A percentile compares a stretch with the other conserved stretches of the same genome.
Evolutionary conservation across 2,329 filamentous ascomycete genomes (phyloP).

Genomic region (Talaromyces marneffei): DNA sequence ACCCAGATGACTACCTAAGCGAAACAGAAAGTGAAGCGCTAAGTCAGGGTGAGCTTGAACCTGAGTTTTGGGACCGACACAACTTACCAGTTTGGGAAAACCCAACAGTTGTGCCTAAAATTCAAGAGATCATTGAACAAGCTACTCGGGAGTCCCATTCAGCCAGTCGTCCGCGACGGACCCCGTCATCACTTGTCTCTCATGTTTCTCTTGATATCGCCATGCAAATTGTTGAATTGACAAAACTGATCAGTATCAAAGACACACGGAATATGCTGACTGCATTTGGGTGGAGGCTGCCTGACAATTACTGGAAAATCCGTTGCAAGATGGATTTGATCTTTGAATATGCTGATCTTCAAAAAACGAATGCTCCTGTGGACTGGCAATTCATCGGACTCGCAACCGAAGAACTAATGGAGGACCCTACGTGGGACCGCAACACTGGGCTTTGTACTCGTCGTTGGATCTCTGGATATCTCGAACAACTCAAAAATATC

Average conservation of each 20-base stretch:
- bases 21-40: background rate
- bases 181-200: slow-evolving; percentile 3
- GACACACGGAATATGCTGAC: slow-evolving; percentile 14
- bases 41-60: background rate
- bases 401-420: slow-evolving; percentile 10
- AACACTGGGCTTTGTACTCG: slow-evolving; percentile 12
- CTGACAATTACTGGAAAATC: slow-evolving; percentile 14
- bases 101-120: slow-evolving; percentile 6
- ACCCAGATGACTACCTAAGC: background rate
- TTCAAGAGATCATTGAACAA: slow-evolving; percentile 10
- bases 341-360: slow-evolving; percentile 15
- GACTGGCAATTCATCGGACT: slow-evolving; percentile 15
- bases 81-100: background rate
- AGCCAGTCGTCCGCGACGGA: background rate
- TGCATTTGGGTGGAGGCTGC: slow-evolving; percentile 14
- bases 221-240: slow-evolving; percentile 8
- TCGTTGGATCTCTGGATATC: slow-evolving; percentile 6
- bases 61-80: background rate
- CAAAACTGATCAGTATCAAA: slow-evolving; percentile 1
- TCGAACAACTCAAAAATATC: background rate
- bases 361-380: slow-evolving; percentile 2
- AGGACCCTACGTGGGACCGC: slow-evolving; percentile 2
- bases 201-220: slow-evolving; percentile 11
- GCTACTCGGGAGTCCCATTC: background rate
- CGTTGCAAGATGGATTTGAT: slow-evolving; percentile 13